Evolutionary conservation across 164 flowering plant genomes (phyloP).

Genomic region (Saururus chinensis): DNA sequence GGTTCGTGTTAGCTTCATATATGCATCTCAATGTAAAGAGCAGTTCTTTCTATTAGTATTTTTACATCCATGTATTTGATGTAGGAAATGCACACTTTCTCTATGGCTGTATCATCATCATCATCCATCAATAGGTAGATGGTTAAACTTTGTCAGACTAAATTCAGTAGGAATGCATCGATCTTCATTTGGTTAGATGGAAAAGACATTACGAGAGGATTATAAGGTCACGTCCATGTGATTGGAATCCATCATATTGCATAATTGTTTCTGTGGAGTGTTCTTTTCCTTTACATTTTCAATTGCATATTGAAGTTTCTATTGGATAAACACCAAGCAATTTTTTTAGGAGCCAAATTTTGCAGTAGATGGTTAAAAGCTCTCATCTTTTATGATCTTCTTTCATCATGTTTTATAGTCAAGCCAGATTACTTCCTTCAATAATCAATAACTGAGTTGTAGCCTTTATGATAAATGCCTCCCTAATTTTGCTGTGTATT

Average conservation of each 20-base stretch:
- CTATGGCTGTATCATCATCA: too few relatives aligned
- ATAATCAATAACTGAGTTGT: neutral
- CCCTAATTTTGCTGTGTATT: neutral
- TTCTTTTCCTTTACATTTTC: too few relatives aligned
- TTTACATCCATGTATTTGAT: neutral
- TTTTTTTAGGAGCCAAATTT: too few relatives aligned
- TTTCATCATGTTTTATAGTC: neutral
- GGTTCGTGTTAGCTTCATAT: conserved; percentile 32
- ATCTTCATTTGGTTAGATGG: too few relatives aligned
- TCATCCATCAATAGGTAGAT: too few relatives aligned
- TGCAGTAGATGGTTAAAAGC: neutral
- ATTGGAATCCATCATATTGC: neutral
- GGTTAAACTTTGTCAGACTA: too few relatives aligned
- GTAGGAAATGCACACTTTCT: too few relatives aligned
- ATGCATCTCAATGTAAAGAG: conserved; percentile 1
- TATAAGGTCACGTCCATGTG: neutral
- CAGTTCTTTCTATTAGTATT: neutral
- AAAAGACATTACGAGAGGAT: neutral
- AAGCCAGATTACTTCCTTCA: neutral
- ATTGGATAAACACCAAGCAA: neutral
- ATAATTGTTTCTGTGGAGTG: neutral
- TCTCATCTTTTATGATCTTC: neutral
- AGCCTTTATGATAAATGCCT: neutral
- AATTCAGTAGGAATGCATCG: too few relatives aligned
- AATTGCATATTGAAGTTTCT: neutral